Conservation (phyloP, 768 basidiomycete species). For the Rhodotorula graminis region DNA sequence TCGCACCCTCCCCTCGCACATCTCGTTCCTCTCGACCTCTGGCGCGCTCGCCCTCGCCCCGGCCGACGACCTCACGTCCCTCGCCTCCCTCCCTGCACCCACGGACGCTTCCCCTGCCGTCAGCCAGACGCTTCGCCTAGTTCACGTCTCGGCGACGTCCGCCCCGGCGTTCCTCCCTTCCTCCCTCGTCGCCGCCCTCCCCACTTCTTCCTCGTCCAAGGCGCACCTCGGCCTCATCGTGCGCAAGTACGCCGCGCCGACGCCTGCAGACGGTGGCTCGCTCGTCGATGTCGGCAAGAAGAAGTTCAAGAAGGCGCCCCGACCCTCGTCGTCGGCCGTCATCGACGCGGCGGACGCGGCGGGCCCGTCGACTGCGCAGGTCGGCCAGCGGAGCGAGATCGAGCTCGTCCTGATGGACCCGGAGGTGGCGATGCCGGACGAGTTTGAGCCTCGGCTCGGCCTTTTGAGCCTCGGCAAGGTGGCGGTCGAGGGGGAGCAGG, state of each 20-base stretch:
- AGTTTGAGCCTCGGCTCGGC: constrained; percentile 10
- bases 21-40: constrained; percentile 31
- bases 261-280: background rate
- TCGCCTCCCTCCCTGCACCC: constrained; percentile 24
- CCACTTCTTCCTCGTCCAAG: constrained; percentile 12
- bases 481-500: constrained; percentile 22
- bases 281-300: constrained; percentile 34
- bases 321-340: constrained; percentile 26
- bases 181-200: constrained; percentile 17
- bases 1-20: constrained; percentile 31
- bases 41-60: constrained; percentile 35
- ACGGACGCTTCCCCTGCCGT: background rate
- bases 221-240: constrained; percentile 29
- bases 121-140: constrained; percentile 16
- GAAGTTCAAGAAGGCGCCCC: constrained; percentile 34
- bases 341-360: constrained; percentile 25
- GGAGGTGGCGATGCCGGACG: constrained; percentile 10
- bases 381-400: constrained; percentile 11
- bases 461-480: constrained; percentile 27
- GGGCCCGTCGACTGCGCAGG: background rate
- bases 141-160: constrained; percentile 15
- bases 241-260: background rate
- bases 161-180: constrained; percentile 17
- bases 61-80: constrained; percentile 17
- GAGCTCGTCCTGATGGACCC: constrained; percentile 32